phyloP scores from a whole-genome alignment of 345 rosid genomes.

The Kernera saxatilis region DNA sequence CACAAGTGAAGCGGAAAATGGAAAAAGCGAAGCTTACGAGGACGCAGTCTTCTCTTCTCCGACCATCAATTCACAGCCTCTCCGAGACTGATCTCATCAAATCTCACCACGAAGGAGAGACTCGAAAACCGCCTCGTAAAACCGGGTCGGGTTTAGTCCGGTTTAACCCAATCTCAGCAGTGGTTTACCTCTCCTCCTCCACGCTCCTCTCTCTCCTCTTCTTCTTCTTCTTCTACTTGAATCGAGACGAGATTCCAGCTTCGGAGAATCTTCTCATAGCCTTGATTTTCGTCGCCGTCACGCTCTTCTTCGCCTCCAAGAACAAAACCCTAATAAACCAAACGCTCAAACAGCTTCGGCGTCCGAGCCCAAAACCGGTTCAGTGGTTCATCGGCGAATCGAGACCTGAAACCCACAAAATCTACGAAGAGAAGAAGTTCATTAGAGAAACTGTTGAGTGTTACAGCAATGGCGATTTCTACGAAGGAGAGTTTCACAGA shows the following conservation, averaged over 20 bases:
- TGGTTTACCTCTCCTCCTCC: slow-evolving; percentile 45
- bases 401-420: slow-evolving; percentile 7
- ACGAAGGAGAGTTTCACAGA: slow-evolving; percentile 77
- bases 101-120: slow-evolving; percentile 13
- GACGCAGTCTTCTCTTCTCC: slow-evolving; percentile 66
- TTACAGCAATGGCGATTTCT: slow-evolving; percentile 76
- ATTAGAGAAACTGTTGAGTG: slow-evolving; percentile 70
- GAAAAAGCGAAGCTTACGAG: slow-evolving; percentile 46
- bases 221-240: slow-evolving; percentile 43
- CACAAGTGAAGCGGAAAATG: neutral
- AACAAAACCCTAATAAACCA: slow-evolving; percentile 55
- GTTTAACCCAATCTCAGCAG: slow-evolving; percentile 39
- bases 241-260: slow-evolving; percentile 47
- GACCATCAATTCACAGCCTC: slow-evolving; percentile 78
- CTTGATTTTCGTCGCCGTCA: slow-evolving; percentile 55
- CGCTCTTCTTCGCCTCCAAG: slow-evolving; percentile 64
- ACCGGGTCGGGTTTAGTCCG: slow-evolving; percentile 45
- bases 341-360: slow-evolving; percentile 22
- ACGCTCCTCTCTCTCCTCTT: slow-evolving; percentile 35
- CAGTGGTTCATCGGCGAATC: slow-evolving; percentile 73
- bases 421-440: slow-evolving; percentile 21
- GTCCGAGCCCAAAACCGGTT: slow-evolving; percentile 40
- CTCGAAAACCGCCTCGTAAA: slow-evolving; percentile 19
- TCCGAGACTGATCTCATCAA: slow-evolving; percentile 42
- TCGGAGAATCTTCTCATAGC: slow-evolving; percentile 66